A percentile compares a stretch with the other conserved stretches of the same genome.
These are phyloP conservation scores for Cystofilobasidium capitatum DNA, from an alignment of 768 basidiomycete species.

Conservation along the genomic window DNA sequence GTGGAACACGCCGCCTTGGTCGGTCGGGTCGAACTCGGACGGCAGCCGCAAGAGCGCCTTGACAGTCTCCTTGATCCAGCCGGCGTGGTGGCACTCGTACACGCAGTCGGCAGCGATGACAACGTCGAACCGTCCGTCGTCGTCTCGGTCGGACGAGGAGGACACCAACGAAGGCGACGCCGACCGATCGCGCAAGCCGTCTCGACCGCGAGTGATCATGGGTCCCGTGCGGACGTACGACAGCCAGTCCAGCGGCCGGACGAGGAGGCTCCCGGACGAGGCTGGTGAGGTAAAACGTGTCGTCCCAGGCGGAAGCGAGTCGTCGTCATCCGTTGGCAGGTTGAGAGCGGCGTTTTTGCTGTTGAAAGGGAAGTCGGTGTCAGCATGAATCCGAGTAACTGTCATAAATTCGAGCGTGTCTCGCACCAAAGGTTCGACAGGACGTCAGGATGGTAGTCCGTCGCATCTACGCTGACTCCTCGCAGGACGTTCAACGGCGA, in stretches of 20 bases:
- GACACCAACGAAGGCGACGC: not conserved
- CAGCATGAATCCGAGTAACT: not conserved
- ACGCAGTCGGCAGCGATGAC: slow-evolving; percentile 72
- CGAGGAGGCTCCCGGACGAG: not conserved
- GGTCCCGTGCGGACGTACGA: slow-evolving; percentile 17
- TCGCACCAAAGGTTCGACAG: slow-evolving; percentile 51
- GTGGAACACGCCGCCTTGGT: slow-evolving; percentile 48
- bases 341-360: slow-evolving; percentile 53
- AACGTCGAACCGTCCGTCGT: slow-evolving; percentile 51
- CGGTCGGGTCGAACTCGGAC: slow-evolving; percentile 21
- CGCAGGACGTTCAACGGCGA: not conserved
- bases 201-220: slow-evolving; percentile 15
- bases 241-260: slow-evolving; percentile 17
- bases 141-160: slow-evolving; percentile 34
- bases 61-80: slow-evolving; percentile 59
- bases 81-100: slow-evolving; percentile 56
- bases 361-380: not conserved
- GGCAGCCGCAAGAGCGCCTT: slow-evolving; percentile 44
- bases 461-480: slow-evolving; percentile 47
- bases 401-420: slow-evolving; percentile 15
- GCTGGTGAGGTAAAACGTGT: not conserved
- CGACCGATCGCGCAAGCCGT: slow-evolving; percentile 18
- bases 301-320: not conserved
- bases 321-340: slow-evolving; percentile 30
- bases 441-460: slow-evolving; percentile 70